phyloP scores from a whole-genome alignment of 2,329 filamentous ascomycete species.

The Penicillium sp. region DNA sequence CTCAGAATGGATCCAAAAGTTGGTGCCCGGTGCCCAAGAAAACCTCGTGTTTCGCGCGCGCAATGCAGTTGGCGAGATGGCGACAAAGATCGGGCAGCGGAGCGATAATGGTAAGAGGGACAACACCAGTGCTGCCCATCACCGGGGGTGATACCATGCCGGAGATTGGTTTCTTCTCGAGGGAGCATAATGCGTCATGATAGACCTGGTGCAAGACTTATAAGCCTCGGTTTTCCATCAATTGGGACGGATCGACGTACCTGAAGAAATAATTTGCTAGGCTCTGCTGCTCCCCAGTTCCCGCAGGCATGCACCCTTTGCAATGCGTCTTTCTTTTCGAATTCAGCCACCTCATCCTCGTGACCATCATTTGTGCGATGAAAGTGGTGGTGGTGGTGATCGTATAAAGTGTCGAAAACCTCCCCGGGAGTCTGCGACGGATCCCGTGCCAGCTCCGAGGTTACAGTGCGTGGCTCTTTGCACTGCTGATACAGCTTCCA shows the following conservation, averaged over 20 bases:
- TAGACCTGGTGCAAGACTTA: conserved; percentile 50
- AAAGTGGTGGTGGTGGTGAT: conserved; percentile 17
- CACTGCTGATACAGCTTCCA: conserved; percentile 54
- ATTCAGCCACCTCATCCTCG: conserved; percentile 17
- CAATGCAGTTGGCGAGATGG: conserved; percentile 75
- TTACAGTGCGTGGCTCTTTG: conserved; percentile 55
- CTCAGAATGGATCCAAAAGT: conserved; percentile 69
- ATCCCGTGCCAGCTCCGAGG: conserved; percentile 54
- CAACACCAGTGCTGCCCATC: conserved; percentile 59
- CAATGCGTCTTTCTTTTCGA: conserved; percentile 45
- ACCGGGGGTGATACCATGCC: conserved; percentile 57
- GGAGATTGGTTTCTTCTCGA: conserved; percentile 42
- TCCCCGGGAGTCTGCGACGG: conserved; percentile 54
- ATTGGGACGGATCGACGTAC: conserved; percentile 31
- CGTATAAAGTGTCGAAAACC: conserved; percentile 58
- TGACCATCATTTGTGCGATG: conserved; percentile 21
- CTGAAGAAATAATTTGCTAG: conserved; percentile 65
- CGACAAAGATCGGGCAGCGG: conserved; percentile 67
- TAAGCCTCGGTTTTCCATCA: background rate
- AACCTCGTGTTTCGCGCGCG: conserved; percentile 67
- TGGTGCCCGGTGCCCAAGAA: conserved; percentile 70
- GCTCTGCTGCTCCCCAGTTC: conserved; percentile 62
- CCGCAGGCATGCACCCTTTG: conserved; percentile 60
- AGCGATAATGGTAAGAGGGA: conserved; percentile 68
- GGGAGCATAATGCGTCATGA: conserved; percentile 57